Base-by-base conservation (phyloP, 2,329 filamentous ascomycete genomes). In the Neofusicoccum parvum region DNA sequence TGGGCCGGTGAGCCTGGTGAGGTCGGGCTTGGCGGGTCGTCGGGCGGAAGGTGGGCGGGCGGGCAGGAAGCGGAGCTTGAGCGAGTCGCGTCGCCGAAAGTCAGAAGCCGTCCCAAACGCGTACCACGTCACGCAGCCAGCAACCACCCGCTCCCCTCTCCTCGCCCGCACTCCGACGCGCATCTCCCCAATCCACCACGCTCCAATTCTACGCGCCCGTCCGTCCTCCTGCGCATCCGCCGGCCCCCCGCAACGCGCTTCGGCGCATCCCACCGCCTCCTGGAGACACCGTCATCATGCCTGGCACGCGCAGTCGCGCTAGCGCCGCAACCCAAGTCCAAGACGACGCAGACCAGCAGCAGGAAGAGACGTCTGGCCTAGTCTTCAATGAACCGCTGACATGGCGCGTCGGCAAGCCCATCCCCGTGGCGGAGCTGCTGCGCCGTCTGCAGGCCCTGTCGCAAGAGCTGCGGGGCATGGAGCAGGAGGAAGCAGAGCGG, bases 381-480 rank as follows among this genome's bases (percentile, higher is more conserved):
- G 82, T 88, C 70, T 98, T 98, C 84, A 87, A 94, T 73, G 89
- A 97, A 75, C 85, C 92, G 69, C 83, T 99, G 65, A 92, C 92
- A 75, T 97, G 95, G 92, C 91, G 91, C 75, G 92, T 94, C 49
- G 95, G 94, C 66, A 95, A 92, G 79, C 88, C 93, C 62, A 97
- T 99, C 73, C 83, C 91, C 43, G 92, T 94, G 54, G 88, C 87
- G 69, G 92, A 94, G 70, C 87, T 99, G 59, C 83, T 97, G 70
- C 86, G 88, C 73, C 89, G 95, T 56, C 87, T 99, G 62, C 90
- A 94, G 77, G 83, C 86, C 62, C 86, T 99, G 37, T 90, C 89
- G 68, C 89, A 90, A 72, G 94, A 99, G 83, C 85, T 99, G 69
- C 85, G 88, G 68, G 89, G 90, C 66, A 87, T 97, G 73, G 94